phyloP scores from a whole-genome alignment of 106 monocot species.

The Apostasia ramifera region DNA sequence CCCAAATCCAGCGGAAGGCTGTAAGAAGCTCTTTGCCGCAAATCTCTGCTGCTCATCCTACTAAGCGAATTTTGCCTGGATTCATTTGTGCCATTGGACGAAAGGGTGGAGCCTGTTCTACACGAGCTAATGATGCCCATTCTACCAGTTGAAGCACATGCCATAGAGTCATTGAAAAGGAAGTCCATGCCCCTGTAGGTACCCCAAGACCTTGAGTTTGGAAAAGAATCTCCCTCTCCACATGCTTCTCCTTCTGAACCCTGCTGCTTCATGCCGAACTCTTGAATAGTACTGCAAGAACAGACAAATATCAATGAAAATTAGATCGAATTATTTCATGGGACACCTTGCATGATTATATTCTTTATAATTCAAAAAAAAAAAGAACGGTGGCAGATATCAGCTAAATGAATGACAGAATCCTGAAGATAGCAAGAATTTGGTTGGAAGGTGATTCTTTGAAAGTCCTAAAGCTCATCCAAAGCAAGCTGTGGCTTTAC shows the following conservation, averaged over 20 bases:
- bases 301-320: too few relatives aligned
- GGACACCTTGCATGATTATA: too few relatives aligned
- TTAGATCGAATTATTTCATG: too few relatives aligned
- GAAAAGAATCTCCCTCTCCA: not conserved
- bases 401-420: too few relatives aligned
- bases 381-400: too few relatives aligned
- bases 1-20: conserved; percentile 31
- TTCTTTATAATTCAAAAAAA: too few relatives aligned
- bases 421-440: too few relatives aligned
- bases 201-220: not conserved
- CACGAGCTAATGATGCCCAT: not conserved
- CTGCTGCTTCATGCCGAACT: not conserved
- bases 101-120: conserved; percentile 12
- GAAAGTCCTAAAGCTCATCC: too few relatives aligned
- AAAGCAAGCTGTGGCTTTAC: too few relatives aligned
- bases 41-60: conserved; percentile 19
- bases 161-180: not conserved
- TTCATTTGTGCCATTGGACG: conserved; percentile 10
- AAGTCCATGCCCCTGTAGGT: not conserved
- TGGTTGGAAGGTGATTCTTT: too few relatives aligned
- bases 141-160: conserved; percentile 13
- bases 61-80: conserved; percentile 15
- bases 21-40: conserved; percentile 20
- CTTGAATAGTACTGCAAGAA: too few relatives aligned
- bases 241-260: conserved; percentile 2